These are phyloP conservation scores for Pisolithus sp. DNA, from an alignment of 768 basidiomycete species.

Conservation along the genomic window DNA sequence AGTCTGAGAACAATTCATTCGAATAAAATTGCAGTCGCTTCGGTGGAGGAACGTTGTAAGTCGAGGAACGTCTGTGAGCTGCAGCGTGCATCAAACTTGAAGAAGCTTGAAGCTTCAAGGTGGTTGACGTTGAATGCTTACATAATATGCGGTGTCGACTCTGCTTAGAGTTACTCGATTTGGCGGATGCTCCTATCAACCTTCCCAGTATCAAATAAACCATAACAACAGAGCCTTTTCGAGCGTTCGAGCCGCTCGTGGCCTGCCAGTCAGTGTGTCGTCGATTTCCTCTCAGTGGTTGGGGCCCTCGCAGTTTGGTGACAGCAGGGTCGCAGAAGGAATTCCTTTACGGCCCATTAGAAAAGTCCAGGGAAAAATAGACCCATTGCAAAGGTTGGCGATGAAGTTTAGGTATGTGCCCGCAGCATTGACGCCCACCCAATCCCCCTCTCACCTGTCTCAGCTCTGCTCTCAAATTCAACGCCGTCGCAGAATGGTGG, in stretches of 20 bases:
- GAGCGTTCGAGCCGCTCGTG: too few species aligned
- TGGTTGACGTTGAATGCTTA: too few species aligned
- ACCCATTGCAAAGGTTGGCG: slow-evolving; percentile 8
- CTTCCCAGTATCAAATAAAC: too few species aligned
- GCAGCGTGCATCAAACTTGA: slow-evolving; percentile 16
- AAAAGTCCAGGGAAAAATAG: neutral
- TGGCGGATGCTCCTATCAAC: too few species aligned
- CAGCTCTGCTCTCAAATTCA: slow-evolving; percentile 84
- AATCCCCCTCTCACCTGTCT: neutral
- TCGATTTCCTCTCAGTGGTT: neutral
- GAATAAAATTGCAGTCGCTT: slow-evolving; percentile 5
- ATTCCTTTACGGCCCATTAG: slow-evolving; percentile 18
- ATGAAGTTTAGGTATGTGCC: slow-evolving; percentile 32
- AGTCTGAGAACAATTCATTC: slow-evolving; percentile 34
- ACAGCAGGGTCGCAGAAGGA: slow-evolving; percentile 10
- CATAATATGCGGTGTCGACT: too few species aligned
- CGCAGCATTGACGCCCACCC: neutral
- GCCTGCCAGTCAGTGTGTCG: too few species aligned
- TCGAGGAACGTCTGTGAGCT: slow-evolving; percentile 22
- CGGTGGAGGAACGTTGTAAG: slow-evolving; percentile 8
- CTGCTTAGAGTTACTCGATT: too few species aligned
- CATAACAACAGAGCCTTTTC: too few species aligned
- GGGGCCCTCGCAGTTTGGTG: neutral
- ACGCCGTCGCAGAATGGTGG: slow-evolving; percentile 89
- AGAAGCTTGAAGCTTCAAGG: too few species aligned